Base-by-base conservation (phyloP, 441 rosid genomes). In the Gossypium lobatum region DNA sequence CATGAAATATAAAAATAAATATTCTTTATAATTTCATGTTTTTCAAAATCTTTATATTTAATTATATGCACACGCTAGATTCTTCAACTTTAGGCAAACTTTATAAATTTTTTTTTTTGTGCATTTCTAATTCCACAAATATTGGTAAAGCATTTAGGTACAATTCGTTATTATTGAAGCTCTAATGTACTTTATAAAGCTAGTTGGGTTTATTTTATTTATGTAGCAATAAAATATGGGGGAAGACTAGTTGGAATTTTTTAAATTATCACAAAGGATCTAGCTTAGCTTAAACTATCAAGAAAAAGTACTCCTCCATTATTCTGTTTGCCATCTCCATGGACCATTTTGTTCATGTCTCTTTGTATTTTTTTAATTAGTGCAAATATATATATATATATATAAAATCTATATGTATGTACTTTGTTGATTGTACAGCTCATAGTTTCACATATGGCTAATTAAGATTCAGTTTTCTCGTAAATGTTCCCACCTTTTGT, bases 401-500 rank as follows among this genome's bases (percentile, higher is more conserved):
- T 28, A 31, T 31, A 4, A 0, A 31, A 31, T 31, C 37, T 31
- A 13, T 62, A 62, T 54, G 18, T 17, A 54, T 17, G 9, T n/a
- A 62, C 13, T 62, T 18, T 25, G 58, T 34, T 46, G 3, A 13
- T n/a, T 34, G 10, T 73, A 74, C 78, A 70, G 81, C 72, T 73
- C 63, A 74, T 64, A 42, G 57, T 42, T 55, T 46, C 59, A 61
- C 60, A 60, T 63, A 17, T 45, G 54, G 25, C 26, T 46, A 4
- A 72, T 54, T 20, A 69, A 73, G 71, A 55, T 71, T 63, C 48
- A 74, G 8, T 16, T 21, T 54, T 72, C 66, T 72, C 55, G 46
- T 39, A 48, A 75, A 68, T 73, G 77, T 57, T 57, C 74, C 68
- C 14, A 67, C 54, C 74, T 79, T 54, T 54, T 54, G 57, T 72